phyloP scores from a whole-genome alignment of 2,329 filamentous ascomycete species.

The Cladosporium sp. region DNA sequence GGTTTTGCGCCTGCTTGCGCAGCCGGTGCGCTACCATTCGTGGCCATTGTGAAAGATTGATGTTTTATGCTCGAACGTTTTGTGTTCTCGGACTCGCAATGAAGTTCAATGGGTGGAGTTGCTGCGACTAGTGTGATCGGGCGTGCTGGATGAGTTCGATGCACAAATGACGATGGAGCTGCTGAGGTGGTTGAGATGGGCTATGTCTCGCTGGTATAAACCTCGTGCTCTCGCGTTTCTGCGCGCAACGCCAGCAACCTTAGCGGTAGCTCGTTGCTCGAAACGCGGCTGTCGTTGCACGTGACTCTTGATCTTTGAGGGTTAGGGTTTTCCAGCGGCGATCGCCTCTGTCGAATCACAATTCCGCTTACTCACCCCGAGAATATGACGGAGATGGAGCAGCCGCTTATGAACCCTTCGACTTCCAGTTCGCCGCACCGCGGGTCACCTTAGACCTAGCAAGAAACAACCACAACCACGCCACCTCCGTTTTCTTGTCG shows the following conservation, averaged over 20 bases:
- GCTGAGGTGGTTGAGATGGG: too few relatives aligned
- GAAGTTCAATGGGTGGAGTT: background rate
- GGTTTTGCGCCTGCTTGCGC: slow-evolving; percentile 26
- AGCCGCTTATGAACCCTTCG: slow-evolving; percentile 6
- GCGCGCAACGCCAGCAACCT: background rate
- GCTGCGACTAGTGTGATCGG: too few relatives aligned
- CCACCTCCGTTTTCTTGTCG: background rate
- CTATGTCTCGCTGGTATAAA: background rate
- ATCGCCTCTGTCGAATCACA: background rate
- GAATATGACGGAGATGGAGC: background rate
- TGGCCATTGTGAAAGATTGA: slow-evolving; percentile 18
- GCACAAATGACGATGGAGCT: too few relatives aligned
- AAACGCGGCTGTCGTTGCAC: background rate
- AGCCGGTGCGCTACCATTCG: slow-evolving; percentile 22
- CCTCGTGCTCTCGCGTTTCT: slow-evolving; percentile 9
- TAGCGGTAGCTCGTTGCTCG: background rate
- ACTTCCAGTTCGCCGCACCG: background rate
- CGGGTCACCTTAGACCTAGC: background rate
- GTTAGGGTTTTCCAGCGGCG: background rate
- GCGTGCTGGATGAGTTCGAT: too few relatives aligned
- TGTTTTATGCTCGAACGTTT: background rate
- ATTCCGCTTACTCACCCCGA: background rate
- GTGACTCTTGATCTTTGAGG: background rate
- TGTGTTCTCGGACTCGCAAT: background rate
- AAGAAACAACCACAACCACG: background rate